Evolutionary conservation across 495 filamentous ascomycete species (phyloP).

Genomic region (Penicillium subrubescens): DNA sequence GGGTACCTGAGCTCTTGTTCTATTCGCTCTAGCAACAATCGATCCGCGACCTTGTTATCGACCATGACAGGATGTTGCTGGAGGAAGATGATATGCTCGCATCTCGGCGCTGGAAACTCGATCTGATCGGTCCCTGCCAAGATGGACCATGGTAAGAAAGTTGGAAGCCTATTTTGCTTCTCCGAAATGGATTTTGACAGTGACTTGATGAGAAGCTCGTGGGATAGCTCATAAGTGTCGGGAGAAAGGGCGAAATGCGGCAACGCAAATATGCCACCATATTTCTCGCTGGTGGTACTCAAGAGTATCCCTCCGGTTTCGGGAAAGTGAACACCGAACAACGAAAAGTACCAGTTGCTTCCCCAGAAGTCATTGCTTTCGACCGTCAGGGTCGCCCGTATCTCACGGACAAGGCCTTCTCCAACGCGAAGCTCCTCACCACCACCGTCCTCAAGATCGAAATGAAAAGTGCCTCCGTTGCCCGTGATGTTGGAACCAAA

Average conservation of each 20-base stretch:
- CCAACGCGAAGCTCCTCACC: constrained; percentile 37
- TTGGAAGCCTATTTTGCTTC: constrained; percentile 55
- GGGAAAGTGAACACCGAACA: constrained; percentile 84
- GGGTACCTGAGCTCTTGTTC: constrained; percentile 86
- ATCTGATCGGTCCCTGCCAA: constrained; percentile 57
- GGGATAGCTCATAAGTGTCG: constrained; percentile 66
- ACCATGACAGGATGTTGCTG: constrained; percentile 70
- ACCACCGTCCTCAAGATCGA: constrained; percentile 45
- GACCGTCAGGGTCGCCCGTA: constrained; percentile 66
- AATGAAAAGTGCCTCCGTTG: constrained; percentile 44
- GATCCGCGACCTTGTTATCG: constrained; percentile 35
- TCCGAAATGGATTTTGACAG: constrained; percentile 64
- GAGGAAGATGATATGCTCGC: constrained; percentile 85
- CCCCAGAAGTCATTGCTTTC: constrained; percentile 68
- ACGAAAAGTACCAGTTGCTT: constrained; percentile 70
- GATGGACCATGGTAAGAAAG: constrained; percentile 65
- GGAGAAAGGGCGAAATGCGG: constrained; percentile 76
- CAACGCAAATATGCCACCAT: constrained; percentile 81
- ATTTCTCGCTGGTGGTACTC: constrained; percentile 90
- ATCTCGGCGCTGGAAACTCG: constrained; percentile 67
- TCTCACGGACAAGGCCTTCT: constrained; percentile 53
- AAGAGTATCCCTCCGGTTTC: constrained; percentile 73
- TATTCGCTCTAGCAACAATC: constrained; percentile 60
- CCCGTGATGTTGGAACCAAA: constrained; percentile 74
- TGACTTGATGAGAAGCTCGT: constrained; percentile 68